These are phyloP conservation scores for Camptophora hylomeconis DNA, from an alignment of 2,329 filamentous ascomycete genomes.

Conservation along the genomic window DNA sequence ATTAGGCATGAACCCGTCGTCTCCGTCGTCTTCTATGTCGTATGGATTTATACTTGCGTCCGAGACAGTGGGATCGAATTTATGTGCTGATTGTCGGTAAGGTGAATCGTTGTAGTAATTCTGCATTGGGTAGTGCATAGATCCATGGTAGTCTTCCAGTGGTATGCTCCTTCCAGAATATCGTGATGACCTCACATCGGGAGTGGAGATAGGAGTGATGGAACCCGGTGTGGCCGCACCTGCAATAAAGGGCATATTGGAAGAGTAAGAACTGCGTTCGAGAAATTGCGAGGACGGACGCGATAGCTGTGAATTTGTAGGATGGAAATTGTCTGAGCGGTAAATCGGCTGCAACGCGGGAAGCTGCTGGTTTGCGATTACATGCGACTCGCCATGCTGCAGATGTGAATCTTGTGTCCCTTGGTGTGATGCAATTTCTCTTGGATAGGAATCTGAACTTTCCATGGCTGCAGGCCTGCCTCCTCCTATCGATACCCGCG, in stretches of 20 bases:
- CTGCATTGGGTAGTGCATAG: constrained; percentile 23
- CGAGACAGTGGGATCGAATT: constrained; percentile 39
- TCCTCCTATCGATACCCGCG: too few species aligned
- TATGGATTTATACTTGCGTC: constrained; percentile 46
- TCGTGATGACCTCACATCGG: constrained; percentile 14
- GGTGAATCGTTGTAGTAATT: constrained; percentile 49
- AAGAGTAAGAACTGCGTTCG: constrained; percentile 11
- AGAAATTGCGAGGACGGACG: constrained; percentile 8
- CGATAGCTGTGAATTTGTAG: constrained; percentile 4
- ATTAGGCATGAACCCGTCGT: constrained; percentile 58
- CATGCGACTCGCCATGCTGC: too few species aligned
- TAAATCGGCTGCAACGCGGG: too few species aligned
- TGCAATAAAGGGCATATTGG: constrained; percentile 14
- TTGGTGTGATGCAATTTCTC: too few species aligned
- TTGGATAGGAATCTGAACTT: too few species aligned
- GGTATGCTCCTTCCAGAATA: constrained; percentile 39
- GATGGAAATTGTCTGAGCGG: constrained; percentile 2
- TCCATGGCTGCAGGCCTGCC: too few species aligned
- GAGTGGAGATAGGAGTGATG: constrained; percentile 20
- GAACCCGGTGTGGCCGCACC: constrained; percentile 15
- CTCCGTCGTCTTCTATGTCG: constrained; percentile 74
- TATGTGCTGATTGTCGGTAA: constrained; percentile 42
- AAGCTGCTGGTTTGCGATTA: too few species aligned
- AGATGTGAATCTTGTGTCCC: too few species aligned
- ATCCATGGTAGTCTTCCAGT: constrained; percentile 27